Evolutionary conservation across 495 filamentous ascomycete genomes (phyloP), one percentile per base, ranked within the genome.

Genomic region (Stereocaulon alpinum): DNA sequence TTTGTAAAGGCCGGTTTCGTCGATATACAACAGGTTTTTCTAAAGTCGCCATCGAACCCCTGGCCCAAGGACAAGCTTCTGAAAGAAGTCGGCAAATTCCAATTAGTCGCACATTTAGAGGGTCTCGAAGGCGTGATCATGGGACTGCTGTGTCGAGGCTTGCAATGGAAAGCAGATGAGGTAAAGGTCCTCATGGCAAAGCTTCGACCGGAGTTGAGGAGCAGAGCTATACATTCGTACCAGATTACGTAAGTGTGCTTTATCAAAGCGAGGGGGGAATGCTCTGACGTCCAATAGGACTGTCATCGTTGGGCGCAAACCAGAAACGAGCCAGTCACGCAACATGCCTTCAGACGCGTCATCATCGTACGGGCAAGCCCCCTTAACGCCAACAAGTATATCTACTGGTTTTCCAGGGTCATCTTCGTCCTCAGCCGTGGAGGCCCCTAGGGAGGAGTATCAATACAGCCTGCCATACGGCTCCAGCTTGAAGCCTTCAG

Each of bases 1-100:
- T 80, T 84, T 68, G 68, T 74, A 60, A 77, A 83, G 55, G 74
- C 80, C 0, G 84, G 85, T 0, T 88, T 86, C 56, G 77, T 81
- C 12, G 82, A 87, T 56, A 74, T 88, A 17, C 71, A 80, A 47
- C 77, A 85, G 65, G 66, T 68, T 14, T 55, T 79, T 6, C 74
- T 73, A 61, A 83, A 82, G 67, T 63, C 84, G 2, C 85, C 85
- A 4, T 70, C 77, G 17, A 84, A 82, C 60, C 69, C 74, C 3
- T 87, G 85, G 83, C 74, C 83, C 0, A 73, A 73, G 50, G 79
- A 88, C 61, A 60, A 61, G 42, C 42, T 56, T 37, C 44, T 67
- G 55, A 74, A 74, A 53, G 70, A 72, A 56, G 64, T 71, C 48
- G 71, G 71, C 30, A 66, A 64, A 30, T 72, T 64, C 45, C 64